Conservation (phyloP, 441 rosid genomes). For the Kokia cookei region DNA sequence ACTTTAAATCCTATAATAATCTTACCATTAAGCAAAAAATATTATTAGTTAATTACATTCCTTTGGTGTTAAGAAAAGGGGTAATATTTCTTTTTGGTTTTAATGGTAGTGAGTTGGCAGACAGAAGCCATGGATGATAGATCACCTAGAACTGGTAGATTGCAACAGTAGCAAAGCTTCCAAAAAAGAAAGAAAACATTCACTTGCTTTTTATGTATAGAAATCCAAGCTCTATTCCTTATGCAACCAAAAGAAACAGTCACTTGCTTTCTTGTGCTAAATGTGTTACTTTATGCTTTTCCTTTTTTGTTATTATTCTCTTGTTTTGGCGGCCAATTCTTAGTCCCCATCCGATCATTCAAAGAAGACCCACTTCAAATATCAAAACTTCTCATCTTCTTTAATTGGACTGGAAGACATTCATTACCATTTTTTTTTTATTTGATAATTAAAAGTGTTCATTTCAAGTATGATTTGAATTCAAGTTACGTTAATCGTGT, state of each 20-base stretch:
- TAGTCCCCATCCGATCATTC: slow-evolving; percentile 30
- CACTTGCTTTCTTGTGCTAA: slow-evolving; percentile 46
- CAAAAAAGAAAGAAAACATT: slow-evolving; percentile 19
- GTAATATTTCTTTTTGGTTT: slow-evolving; percentile 10
- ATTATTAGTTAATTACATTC: slow-evolving; percentile 10
- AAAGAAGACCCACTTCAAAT: slow-evolving; percentile 26
- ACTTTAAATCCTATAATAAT: too few species aligned
- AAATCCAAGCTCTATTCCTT: slow-evolving; percentile 64
- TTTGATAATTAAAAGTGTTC: too few species aligned
- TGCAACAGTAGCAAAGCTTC: slow-evolving; percentile 2
- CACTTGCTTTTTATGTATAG: slow-evolving; percentile 69
- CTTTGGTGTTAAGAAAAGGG: slow-evolving; percentile 75
- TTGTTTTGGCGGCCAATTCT: slow-evolving; percentile 28
- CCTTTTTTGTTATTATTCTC: slow-evolving; percentile 31
- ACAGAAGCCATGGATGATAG: slow-evolving; percentile 21
- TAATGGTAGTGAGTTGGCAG: slow-evolving; percentile 34
- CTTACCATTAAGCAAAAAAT: too few species aligned
- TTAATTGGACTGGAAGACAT: too few species aligned
- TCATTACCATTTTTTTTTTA: too few species aligned
- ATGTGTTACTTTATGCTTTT: slow-evolving; percentile 51
- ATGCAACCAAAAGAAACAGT: slow-evolving; percentile 36
- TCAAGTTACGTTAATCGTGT: too few species aligned
- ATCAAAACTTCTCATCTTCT: not conserved
- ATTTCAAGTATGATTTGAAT: too few species aligned
- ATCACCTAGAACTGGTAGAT: slow-evolving; percentile 34